Evolutionary conservation across 208 protist genomes (phyloP), one percentile per base, ranked within the genome.

Genomic region (Trypanosoma grayi): DNA sequence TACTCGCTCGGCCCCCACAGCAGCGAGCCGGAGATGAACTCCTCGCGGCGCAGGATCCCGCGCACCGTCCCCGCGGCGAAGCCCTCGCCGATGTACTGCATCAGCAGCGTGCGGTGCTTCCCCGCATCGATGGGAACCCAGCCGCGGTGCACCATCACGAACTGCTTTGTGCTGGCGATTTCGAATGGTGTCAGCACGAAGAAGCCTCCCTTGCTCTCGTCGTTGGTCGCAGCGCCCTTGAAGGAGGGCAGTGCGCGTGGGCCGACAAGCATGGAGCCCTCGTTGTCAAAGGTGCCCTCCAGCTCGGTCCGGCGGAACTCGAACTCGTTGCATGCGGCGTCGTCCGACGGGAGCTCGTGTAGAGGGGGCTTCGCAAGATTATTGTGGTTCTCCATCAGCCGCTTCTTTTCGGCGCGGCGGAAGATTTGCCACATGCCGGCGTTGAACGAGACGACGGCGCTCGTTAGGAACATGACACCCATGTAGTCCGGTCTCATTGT

Each of bases 71-170:
- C 47, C 14, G 60, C 45, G 20, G 73, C 56, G 60, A 90, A 90
- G 45, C 84, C 87, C 64, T 94, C 79, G 39, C 87, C 87, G 63
- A 85, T 90, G 73, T 90, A 94, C 70, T 94, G 87, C 57, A 61
- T 62, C 56, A 94, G 59, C 70, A 92, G 78, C 36, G 75, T 90
- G 47, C 84, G 78, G 66, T 91, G 81, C 75, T 90, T 94, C 8
- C 82, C 82, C 2, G 89, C 89, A 47, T 95, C 89, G 45, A 92
- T 87, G 13, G 89, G 89, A 31, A 92, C 89, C 85, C 85, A 95
- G 24, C 89, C 89, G 37, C 85, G 80, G 60, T 95, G 92, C 33
- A 95, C 81, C 74, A 95, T 85, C 14, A 95, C 70, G 46, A 92
- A 87, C 65, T 81, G 54, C 41, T 79, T 53, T 1, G 75, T 77